Conservation (phyloP, 2,329 filamentous ascomycete species). For the Pyrenochaeta sp. region DNA sequence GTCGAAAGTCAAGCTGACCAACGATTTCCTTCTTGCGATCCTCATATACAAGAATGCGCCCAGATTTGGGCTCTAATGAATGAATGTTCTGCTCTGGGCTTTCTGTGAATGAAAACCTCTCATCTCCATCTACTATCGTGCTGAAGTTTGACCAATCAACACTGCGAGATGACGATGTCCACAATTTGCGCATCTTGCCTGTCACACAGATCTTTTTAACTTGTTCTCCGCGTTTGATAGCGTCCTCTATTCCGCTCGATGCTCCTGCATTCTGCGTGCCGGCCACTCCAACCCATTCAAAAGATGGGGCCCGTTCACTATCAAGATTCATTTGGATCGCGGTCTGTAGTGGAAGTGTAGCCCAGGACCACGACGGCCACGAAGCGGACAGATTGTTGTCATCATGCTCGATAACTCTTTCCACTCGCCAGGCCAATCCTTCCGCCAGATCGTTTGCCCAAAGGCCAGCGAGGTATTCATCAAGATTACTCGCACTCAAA, state of each 20-base stretch:
- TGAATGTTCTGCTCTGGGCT: slow-evolving; percentile 11
- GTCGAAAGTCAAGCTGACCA: slow-evolving; percentile 10
- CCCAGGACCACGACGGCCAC: slow-evolving; percentile 17
- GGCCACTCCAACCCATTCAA: not conserved
- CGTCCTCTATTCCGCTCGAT: not conserved
- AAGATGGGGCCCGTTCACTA: slow-evolving; percentile 2
- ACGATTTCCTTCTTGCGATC: slow-evolving; percentile 11
- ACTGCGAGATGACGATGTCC: slow-evolving; percentile 2
- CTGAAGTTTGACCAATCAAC: slow-evolving; percentile 9
- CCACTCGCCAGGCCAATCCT: slow-evolving; percentile 11
- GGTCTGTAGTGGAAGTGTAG: slow-evolving; percentile 11
- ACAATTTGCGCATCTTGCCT: slow-evolving; percentile 6
- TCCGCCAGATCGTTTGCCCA: slow-evolving; percentile 10
- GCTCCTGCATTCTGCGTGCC: not conserved
- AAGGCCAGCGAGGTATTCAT: slow-evolving; percentile 13
- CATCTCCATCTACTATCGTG: slow-evolving; percentile 4
- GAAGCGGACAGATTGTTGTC: not conserved
- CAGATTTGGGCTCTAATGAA: slow-evolving; percentile 4
- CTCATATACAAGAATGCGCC: slow-evolving; percentile 12
- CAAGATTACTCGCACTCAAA: slow-evolving; percentile 4
- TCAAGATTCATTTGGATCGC: slow-evolving; percentile 5
- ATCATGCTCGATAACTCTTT: not conserved
- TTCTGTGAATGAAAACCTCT: slow-evolving; percentile 11
- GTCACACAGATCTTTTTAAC: slow-evolving; percentile 9
- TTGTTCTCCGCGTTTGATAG: slow-evolving; percentile 2